phyloP scores from a whole-genome alignment of 495 filamentous ascomycete genomes.

The Bathelium albidoporum region DNA sequence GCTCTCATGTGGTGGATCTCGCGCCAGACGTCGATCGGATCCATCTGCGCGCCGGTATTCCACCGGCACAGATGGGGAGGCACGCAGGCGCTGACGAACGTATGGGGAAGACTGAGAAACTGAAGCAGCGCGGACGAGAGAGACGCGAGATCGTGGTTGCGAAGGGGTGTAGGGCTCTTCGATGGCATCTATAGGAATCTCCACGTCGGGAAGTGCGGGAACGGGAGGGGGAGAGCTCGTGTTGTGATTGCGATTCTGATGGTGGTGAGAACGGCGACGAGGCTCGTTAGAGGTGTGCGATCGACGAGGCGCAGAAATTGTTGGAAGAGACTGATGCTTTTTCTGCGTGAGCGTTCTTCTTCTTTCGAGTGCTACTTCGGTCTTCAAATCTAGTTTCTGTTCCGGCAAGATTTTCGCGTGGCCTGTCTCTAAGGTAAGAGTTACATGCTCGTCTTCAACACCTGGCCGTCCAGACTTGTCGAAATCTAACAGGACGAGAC shows the following conservation, averaged over 20 bases:
- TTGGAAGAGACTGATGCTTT: slow-evolving; percentile 8
- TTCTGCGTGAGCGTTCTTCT: slow-evolving; percentile 20
- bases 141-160: slow-evolving; percentile 17
- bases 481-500: slow-evolving; percentile 22
- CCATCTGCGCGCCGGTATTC: slow-evolving; percentile 16
- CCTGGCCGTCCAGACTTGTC: slow-evolving; percentile 20
- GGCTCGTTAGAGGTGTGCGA: not conserved
- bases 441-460: slow-evolving; percentile 14
- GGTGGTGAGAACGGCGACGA: slow-evolving; percentile 3
- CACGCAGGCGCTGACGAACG: not conserved
- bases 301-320: slow-evolving; percentile 7
- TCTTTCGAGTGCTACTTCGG: slow-evolving; percentile 18
- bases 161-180: slow-evolving; percentile 22
- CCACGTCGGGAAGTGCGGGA: slow-evolving; percentile 10
- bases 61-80: not conserved
- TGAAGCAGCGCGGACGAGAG: slow-evolving; percentile 16
- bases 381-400: slow-evolving; percentile 14
- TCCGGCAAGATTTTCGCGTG: slow-evolving; percentile 16
- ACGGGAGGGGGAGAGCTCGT: slow-evolving; percentile 11
- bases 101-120: slow-evolving; percentile 1
- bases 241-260: not conserved
- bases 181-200: slow-evolving; percentile 7
- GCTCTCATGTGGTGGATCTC: slow-evolving; percentile 16
- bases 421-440: slow-evolving; percentile 16
- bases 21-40: slow-evolving; percentile 16